Conservation (phyloP, 495 filamentous ascomycete genomes). For the Penicillium waksmanii region DNA sequence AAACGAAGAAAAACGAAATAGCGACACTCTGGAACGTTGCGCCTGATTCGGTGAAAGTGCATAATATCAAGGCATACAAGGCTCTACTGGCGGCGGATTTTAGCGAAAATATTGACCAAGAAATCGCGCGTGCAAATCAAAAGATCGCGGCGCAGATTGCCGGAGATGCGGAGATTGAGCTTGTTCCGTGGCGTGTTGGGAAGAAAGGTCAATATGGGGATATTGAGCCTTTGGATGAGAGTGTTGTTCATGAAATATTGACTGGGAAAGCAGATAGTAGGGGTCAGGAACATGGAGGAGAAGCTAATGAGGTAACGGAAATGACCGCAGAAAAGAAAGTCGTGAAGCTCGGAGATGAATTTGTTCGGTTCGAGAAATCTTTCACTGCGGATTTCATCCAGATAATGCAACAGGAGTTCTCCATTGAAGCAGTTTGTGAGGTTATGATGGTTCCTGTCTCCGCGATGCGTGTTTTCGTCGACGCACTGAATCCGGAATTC, state of each 20-base stretch:
- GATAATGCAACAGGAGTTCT: slow-evolving; percentile 3
- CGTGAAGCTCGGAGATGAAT: neutral
- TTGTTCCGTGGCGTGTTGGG: slow-evolving; percentile 31
- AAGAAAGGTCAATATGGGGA: slow-evolving; percentile 22
- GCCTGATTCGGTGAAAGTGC: slow-evolving; percentile 1
- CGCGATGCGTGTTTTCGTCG: slow-evolving; percentile 26
- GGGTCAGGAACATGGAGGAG: neutral
- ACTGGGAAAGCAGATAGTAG: slow-evolving; percentile 3
- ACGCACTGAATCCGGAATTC: slow-evolving; percentile 27
- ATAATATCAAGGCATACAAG: slow-evolving; percentile 8
- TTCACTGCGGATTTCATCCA: neutral
- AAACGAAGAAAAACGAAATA: slow-evolving; percentile 4
- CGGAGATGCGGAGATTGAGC: slow-evolving; percentile 25
- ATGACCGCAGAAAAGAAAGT: neutral
- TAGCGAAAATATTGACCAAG: neutral
- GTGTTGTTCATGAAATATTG: slow-evolving; percentile 25
- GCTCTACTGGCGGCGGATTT: slow-evolving; percentile 6
- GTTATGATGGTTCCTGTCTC: slow-evolving; percentile 20
- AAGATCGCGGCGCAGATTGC: slow-evolving; percentile 3
- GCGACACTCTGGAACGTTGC: slow-evolving; percentile 5
- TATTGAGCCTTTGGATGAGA: slow-evolving; percentile 29
- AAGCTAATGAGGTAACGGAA: neutral
- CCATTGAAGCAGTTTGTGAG: slow-evolving; percentile 23
- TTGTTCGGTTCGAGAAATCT: neutral
- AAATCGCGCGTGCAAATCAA: neutral